Conservation (phyloP, 106 monocot genomes). For the Ottelia alismoides region DNA sequence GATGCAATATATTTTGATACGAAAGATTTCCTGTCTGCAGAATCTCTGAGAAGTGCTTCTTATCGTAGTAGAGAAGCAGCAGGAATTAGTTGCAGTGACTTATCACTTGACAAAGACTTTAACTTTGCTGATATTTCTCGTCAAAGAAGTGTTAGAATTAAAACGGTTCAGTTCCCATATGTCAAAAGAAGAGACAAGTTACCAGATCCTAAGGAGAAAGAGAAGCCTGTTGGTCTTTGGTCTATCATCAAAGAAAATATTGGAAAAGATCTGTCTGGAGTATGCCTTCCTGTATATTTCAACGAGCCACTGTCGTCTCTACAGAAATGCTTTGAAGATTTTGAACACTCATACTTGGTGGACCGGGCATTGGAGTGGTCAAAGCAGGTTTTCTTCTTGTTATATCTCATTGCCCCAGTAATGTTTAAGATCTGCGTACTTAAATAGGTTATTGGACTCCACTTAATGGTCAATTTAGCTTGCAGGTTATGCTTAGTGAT, state of each 20-base stretch:
- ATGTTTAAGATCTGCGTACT: too few species aligned
- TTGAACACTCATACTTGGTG: conserved; percentile 85
- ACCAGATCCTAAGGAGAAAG: conserved; percentile 94
- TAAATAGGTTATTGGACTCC: too few species aligned
- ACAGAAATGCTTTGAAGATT: conserved; percentile 97
- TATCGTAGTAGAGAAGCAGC: conserved; percentile 54
- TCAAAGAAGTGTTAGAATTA: conserved; percentile 7
- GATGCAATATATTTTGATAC: conserved; percentile 83
- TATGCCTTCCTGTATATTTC: conserved; percentile 96
- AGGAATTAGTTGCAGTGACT: conserved; percentile 24
- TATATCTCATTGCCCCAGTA: too few species aligned
- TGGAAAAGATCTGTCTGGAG: conserved; percentile 94
- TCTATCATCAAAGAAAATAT: conserved; percentile 98
- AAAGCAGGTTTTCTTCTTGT: conserved; percentile 90
- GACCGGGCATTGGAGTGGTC: conserved; percentile 85
- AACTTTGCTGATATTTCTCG: conserved; percentile 12
- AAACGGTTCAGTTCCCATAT: conserved; percentile 41
- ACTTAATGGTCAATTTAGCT: too few species aligned
- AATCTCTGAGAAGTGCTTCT: conserved; percentile 77
- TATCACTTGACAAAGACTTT: conserved; percentile 10
- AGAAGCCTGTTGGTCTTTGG: conserved; percentile 89
- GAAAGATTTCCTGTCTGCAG: conserved; percentile 67
- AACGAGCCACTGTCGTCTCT: conserved; percentile 92
- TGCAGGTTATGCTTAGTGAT: too few species aligned
- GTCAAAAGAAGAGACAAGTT: conserved; percentile 68